Evolutionary conservation across 768 basidiomycete species (phyloP).

Genomic region (Symmetrospora coprosmae): DNA sequence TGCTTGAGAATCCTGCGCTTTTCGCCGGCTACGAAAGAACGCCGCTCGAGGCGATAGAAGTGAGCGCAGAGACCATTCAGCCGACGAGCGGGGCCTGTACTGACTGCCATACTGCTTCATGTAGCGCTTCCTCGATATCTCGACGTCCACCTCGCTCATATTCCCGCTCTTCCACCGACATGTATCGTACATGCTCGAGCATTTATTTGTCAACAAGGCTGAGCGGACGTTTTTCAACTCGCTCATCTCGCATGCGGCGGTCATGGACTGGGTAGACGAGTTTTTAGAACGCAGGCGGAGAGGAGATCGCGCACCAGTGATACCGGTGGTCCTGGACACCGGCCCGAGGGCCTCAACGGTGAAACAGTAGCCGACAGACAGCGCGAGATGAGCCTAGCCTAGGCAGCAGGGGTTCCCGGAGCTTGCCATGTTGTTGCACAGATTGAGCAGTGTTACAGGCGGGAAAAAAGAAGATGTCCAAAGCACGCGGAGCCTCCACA

Average conservation of each 20-base stretch:
- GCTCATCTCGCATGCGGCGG: conserved; percentile 36
- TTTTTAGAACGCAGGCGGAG: neutral
- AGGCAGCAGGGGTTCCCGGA: too few species aligned
- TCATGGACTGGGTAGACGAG: conserved; percentile 39
- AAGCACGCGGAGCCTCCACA: too few species aligned
- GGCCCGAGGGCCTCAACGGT: too few species aligned
- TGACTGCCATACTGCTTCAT: neutral
- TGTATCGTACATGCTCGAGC: conserved; percentile 41
- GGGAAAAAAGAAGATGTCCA: too few species aligned
- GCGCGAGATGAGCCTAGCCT: too few species aligned
- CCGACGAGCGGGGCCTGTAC: neutral
- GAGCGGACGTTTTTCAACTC: conserved; percentile 40
- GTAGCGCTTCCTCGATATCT: conserved; percentile 38
- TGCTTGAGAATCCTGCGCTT: conserved; percentile 42
- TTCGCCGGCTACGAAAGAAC: conserved; percentile 40
- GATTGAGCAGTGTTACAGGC: too few species aligned
- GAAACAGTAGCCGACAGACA: too few species aligned
- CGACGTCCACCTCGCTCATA: conserved; percentile 38
- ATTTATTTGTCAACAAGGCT: conserved; percentile 27
- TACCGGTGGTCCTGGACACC: too few species aligned
- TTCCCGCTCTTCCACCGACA: conserved; percentile 43
- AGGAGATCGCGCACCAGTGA: neutral
- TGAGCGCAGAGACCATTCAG: neutral
- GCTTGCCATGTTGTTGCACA: too few species aligned
- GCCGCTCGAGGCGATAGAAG: conserved; percentile 38